These are phyloP conservation scores for Botrytis tulipae DNA, from an alignment of 2,329 filamentous ascomycete genomes.

Conservation along the genomic window DNA sequence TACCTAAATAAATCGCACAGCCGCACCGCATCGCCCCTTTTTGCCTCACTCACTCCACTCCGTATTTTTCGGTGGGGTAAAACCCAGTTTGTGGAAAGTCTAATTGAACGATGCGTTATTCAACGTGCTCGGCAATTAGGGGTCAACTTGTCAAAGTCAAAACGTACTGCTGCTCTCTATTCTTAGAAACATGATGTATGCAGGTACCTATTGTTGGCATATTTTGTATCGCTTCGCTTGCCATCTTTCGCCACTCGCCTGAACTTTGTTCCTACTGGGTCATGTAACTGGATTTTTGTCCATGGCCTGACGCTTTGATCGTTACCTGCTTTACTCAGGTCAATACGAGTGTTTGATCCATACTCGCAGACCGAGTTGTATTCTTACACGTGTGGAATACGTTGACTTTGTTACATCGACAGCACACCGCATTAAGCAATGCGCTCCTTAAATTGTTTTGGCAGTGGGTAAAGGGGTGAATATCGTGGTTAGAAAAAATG, in stretches of 20 bases:
- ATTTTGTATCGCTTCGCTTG: not conserved
- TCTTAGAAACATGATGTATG: not conserved
- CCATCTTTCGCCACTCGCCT: not conserved
- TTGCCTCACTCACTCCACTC: not conserved
- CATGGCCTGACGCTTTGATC: not conserved
- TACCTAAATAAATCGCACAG: not conserved
- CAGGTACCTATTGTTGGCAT: not conserved
- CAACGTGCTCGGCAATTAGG: not conserved
- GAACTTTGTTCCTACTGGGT: not conserved
- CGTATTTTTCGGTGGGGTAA: not conserved
- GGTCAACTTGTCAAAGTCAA: not conserved
- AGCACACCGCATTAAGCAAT: not conserved
- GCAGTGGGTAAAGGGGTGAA: not conserved
- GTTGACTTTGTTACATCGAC: not conserved
- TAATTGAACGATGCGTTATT: not conserved
- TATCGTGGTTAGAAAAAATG: not conserved
- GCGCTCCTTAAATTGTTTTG: not conserved
- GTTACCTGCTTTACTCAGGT: not conserved
- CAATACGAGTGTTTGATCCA: not conserved
- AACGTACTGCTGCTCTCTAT: not conserved
- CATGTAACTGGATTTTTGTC: not conserved
- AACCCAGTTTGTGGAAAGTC: not conserved
- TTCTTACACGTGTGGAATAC: not conserved
- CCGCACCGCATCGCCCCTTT: slow-evolving; percentile 4
- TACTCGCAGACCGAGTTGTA: not conserved